phyloP scores from a whole-genome alignment of 164 flowering plant genomes.

The Annona cherimola region DNA sequence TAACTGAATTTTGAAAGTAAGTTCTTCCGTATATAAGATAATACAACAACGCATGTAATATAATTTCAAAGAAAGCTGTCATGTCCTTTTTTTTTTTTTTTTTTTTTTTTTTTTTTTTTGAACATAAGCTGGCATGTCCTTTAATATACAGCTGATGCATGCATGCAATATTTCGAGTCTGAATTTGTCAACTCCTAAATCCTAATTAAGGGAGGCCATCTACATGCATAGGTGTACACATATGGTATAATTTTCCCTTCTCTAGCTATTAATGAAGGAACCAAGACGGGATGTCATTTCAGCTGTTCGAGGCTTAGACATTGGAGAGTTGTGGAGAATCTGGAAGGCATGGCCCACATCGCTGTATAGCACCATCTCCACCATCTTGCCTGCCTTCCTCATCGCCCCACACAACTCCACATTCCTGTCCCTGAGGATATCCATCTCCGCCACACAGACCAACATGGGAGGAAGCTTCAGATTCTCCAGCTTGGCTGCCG shows the following conservation, averaged over 20 bases:
- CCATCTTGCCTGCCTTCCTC: constrained; percentile 31
- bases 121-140: too few species aligned
- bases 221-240: not conserved
- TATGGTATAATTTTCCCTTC: not conserved
- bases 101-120: too few species aligned
- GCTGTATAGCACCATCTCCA: constrained; percentile 30
- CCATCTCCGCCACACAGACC: constrained; percentile 48
- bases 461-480: constrained; percentile 21
- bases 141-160: too few species aligned
- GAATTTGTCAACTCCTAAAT: too few species aligned
- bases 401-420: constrained; percentile 37
- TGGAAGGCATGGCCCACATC: constrained; percentile 66
- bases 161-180: too few species aligned
- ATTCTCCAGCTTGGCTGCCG: constrained; percentile 12
- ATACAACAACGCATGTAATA: too few species aligned
- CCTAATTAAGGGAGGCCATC: too few species aligned
- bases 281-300: constrained; percentile 41
- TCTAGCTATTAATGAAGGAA: constrained; percentile 25
- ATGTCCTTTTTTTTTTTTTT: too few species aligned
- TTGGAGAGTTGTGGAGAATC: constrained; percentile 33
- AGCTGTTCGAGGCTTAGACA: constrained; percentile 25
- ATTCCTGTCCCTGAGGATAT: constrained; percentile 46
- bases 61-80: too few species aligned
- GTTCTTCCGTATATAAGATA: too few species aligned
- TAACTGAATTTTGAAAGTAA: too few species aligned